phyloP scores from a whole-genome alignment of 371 early-diverging fungal species.

The Actinomortierella wolfii region DNA sequence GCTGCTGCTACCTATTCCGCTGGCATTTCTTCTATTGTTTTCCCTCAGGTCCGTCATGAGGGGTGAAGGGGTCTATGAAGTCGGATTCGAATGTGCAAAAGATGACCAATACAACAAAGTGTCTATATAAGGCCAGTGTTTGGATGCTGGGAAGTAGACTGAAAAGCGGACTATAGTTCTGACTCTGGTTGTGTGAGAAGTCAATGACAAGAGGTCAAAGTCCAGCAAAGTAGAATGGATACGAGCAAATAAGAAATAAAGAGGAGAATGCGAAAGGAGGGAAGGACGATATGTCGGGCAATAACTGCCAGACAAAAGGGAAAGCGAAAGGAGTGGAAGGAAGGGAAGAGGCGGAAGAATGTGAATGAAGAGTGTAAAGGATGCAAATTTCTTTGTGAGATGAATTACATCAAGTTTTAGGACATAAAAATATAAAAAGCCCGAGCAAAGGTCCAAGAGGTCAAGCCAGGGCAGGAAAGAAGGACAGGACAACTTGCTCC shows the following conservation, averaged over 20 bases:
- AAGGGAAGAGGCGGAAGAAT: background rate
- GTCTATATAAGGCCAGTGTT: no score
- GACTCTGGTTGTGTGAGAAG: background rate
- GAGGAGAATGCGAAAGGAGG: background rate
- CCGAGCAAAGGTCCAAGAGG: no score
- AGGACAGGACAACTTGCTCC: no score
- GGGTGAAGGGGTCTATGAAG: no score
- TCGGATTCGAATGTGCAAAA: no score
- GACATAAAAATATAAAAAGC: no score
- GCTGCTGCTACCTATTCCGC: no score
- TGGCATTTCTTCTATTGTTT: background rate
- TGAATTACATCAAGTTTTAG: no score
- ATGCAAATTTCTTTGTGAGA: no score
- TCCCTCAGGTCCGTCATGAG: background rate
- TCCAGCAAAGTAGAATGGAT: background rate
- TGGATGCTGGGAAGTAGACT: no score
- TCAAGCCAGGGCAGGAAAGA: no score
- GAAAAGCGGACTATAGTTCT: background rate
- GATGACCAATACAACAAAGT: no score
- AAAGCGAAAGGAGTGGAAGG: background rate
- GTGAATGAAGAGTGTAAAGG: background rate
- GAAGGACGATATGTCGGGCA: background rate
- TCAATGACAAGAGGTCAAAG: background rate
- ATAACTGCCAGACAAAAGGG: conserved; percentile 4
- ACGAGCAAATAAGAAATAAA: background rate